These are phyloP conservation scores for Lolium multiflorum DNA, from an alignment of 176 grass and related monocot species.

Conservation along the genomic window DNA sequence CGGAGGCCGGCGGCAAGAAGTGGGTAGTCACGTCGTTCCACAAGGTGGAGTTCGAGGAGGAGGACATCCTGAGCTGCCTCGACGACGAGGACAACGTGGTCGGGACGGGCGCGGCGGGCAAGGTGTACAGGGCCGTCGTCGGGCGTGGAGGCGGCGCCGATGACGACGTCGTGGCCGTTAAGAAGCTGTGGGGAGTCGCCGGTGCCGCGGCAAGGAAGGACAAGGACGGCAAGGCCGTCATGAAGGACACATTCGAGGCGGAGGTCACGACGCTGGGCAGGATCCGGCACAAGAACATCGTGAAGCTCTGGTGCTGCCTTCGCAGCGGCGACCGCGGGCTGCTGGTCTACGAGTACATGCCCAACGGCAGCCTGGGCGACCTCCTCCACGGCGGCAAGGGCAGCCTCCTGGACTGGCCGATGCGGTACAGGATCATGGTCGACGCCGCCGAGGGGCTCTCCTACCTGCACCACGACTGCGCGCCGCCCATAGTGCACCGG, in stretches of 20 bases:
- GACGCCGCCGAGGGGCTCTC: conserved; percentile 73
- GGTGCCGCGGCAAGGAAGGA: not conserved
- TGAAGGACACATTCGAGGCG: conserved; percentile 53
- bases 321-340: conserved; percentile 58
- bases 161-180: conserved; percentile 52
- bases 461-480: conserved; percentile 83
- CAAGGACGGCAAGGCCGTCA: not conserved
- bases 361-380: conserved; percentile 80
- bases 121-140: conserved; percentile 64
- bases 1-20: not conserved
- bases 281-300: conserved; percentile 88
- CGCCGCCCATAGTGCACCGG: conserved; percentile 75
- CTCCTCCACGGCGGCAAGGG: conserved; percentile 69
- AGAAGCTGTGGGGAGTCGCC: conserved; percentile 45
- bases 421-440: conserved; percentile 57
- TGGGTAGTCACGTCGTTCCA: conserved; percentile 67
- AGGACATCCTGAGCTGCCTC: conserved; percentile 58
- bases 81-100: conserved; percentile 70
- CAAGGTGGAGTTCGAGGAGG: conserved; percentile 57
- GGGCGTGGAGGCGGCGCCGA: conserved; percentile 10
- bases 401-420: conserved; percentile 60
- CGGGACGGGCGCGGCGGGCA: conserved; percentile 61
- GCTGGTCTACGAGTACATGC: conserved; percentile 92
- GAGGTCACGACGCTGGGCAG: conserved; percentile 72
- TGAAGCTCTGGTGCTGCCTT: conserved; percentile 83